Evolutionary conservation across 768 basidiomycete genomes (phyloP).

Genomic region (Podaxis sp.): DNA sequence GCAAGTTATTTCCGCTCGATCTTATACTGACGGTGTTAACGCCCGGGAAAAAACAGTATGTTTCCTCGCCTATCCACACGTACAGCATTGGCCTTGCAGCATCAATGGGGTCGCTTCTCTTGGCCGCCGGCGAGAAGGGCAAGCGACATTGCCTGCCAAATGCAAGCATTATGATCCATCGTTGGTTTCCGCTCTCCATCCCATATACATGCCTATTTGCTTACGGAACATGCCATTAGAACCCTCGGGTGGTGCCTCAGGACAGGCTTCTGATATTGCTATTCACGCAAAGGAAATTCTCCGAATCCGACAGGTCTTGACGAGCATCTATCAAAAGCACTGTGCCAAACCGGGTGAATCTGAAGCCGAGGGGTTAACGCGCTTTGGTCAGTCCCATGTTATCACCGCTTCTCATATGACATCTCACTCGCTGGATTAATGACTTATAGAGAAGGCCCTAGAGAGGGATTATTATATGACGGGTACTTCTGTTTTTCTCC

Average conservation of each 20-base stretch:
- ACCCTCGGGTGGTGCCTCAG: slow-evolving; percentile 93
- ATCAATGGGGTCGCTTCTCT: slow-evolving; percentile 92
- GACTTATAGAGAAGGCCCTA: slow-evolving; percentile 70
- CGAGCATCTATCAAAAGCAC: slow-evolving; percentile 87
- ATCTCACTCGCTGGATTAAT: slow-evolving; percentile 18
- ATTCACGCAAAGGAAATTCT: slow-evolving; percentile 97
- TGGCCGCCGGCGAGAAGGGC: slow-evolving; percentile 88
- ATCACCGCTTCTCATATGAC: slow-evolving; percentile 11
- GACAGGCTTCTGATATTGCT: slow-evolving; percentile 96
- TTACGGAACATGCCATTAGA: slow-evolving; percentile 46
- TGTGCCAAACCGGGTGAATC: slow-evolving; percentile 69
- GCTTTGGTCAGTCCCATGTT: slow-evolving; percentile 64
- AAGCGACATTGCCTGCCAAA: slow-evolving; percentile 92
- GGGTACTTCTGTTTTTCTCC: slow-evolving; percentile 38
- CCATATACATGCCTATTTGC: slow-evolving; percentile 7
- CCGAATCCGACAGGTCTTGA: slow-evolving; percentile 79
- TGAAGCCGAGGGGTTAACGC: slow-evolving; percentile 58
- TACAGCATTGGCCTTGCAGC: slow-evolving; percentile 95
- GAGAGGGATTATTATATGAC: slow-evolving; percentile 98
- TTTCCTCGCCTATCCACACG: slow-evolving; percentile 93
- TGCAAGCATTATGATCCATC: slow-evolving; percentile 98
- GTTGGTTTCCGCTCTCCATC: slow-evolving; percentile 41
- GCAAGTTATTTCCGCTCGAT: slow-evolving; percentile 32
- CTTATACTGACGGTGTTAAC: slow-evolving; percentile 15
- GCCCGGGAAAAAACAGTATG: slow-evolving; percentile 55